These are phyloP conservation scores for Lepidopterella palustris DNA, from an alignment of 495 filamentous ascomycete genomes.

Conservation along the genomic window DNA sequence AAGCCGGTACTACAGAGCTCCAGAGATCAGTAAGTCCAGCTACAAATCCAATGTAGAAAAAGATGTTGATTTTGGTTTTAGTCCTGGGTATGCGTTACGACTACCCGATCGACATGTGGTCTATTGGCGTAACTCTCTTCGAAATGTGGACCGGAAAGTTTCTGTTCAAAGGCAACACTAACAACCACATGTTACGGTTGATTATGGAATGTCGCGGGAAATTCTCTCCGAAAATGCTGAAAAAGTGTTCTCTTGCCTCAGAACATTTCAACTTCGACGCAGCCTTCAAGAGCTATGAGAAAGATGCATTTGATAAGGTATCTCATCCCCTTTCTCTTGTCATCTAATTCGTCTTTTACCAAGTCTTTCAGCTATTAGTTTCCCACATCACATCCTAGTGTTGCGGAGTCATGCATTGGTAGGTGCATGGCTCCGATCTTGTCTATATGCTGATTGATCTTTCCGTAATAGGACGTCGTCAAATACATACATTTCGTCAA, in stretches of 20 bases:
- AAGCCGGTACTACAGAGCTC: conserved; percentile 93
- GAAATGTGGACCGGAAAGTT: conserved; percentile 98
- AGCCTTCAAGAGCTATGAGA: conserved; percentile 80
- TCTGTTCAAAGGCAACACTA: conserved; percentile 86
- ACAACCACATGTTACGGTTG: conserved; percentile 93
- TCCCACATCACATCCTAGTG: not conserved
- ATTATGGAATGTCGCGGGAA: conserved; percentile 97
- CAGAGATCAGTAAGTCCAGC: conserved; percentile 60
- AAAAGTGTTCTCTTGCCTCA: conserved; percentile 62
- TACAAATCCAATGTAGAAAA: not conserved
- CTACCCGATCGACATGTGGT: conserved; percentile 95
- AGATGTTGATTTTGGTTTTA: conserved; percentile 17
- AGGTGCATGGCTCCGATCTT: not conserved
- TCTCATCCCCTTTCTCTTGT: not conserved
- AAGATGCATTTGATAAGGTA: conserved; percentile 50
- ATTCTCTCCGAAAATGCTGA: conserved; percentile 78
- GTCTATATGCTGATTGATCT: not conserved
- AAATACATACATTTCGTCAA: conserved; percentile 18
- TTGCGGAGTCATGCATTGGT: not conserved
- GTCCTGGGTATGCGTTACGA: conserved; percentile 89
- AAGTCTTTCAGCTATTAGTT: no score
- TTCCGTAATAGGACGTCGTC: conserved; percentile 5
- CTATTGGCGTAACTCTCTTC: conserved; percentile 92
- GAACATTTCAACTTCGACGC: conserved; percentile 82
- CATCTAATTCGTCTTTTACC: not conserved